These are phyloP conservation scores for Blechomonas ayalai DNA, from an alignment of 208 protist genomes.

Conservation along the genomic window DNA sequence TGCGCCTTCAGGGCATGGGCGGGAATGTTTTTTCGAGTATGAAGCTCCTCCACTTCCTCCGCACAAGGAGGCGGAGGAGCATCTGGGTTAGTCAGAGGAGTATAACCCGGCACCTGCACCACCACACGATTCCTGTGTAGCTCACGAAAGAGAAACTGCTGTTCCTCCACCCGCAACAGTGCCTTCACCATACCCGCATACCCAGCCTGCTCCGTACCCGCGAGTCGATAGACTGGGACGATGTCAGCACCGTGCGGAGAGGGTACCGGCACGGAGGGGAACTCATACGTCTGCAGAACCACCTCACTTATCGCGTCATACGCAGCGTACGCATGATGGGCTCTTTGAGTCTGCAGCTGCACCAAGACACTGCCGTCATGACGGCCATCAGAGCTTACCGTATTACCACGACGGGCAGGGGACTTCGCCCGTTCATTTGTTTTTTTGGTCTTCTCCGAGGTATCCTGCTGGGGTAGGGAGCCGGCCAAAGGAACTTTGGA, in stretches of 20 bases:
- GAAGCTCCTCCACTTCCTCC: conserved; percentile 6
- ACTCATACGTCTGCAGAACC: conserved; percentile 18
- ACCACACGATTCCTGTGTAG: conserved; percentile 10
- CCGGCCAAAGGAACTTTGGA: conserved; percentile 17
- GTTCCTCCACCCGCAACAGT: conserved; percentile 16
- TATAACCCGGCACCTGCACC: conserved; percentile 33
- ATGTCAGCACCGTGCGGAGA: background rate
- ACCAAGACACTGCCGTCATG: too few species aligned
- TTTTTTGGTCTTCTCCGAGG: conserved; percentile 2
- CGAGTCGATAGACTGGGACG: conserved; percentile 3
- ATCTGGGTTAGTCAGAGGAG: conserved; percentile 18
- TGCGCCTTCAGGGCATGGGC: background rate
- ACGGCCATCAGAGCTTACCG: too few species aligned
- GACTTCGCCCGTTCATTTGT: too few species aligned
- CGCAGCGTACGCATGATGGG: too few species aligned
- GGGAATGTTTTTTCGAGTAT: too few species aligned
- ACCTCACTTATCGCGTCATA: conserved; percentile 9
- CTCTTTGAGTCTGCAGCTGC: too few species aligned
- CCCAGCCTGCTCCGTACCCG: conserved; percentile 16
- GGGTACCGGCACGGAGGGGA: conserved; percentile 16
- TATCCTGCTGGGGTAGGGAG: conserved; percentile 7
- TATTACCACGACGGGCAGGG: too few species aligned
- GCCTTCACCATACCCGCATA: conserved; percentile 10
- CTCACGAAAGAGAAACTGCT: conserved; percentile 17
- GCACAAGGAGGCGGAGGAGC: conserved; percentile 2